Evolutionary conservation across 768 basidiomycete species (phyloP).

Genomic region (Scleroderma citrinum): DNA sequence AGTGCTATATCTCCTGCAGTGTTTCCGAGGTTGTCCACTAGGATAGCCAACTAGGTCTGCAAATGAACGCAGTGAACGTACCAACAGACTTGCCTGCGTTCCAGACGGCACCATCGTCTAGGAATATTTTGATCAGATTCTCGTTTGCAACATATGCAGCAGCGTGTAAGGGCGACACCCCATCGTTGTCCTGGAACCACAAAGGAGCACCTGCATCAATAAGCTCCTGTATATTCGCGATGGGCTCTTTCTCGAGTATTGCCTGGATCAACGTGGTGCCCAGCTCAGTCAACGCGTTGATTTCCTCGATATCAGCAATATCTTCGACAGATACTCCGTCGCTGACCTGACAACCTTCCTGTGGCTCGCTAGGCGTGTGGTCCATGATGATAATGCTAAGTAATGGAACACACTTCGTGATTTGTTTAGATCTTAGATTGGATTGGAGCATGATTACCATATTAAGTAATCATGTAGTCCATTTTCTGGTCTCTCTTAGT

Average conservation of each 20-base stretch:
- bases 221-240: constrained; percentile 40
- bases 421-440: too few relatives aligned
- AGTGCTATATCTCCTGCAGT: constrained; percentile 90
- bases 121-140: constrained; percentile 56
- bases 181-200: constrained; percentile 88
- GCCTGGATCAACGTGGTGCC: constrained; percentile 56
- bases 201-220: constrained; percentile 68
- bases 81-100: constrained; percentile 58
- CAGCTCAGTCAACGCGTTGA: constrained; percentile 43
- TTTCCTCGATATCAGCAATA: constrained; percentile 29
- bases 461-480: too few relatives aligned
- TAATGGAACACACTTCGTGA: too few relatives aligned
- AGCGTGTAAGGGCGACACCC: constrained; percentile 81
- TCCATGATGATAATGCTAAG: constrained; percentile 7
- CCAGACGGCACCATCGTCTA: constrained; percentile 88
- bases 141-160: constrained; percentile 70
- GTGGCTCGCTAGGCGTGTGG: neutral
- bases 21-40: constrained; percentile 72
- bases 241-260: constrained; percentile 46
- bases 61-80: neutral
- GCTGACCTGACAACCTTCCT: constrained; percentile 4
- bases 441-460: too few relatives aligned
- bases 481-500: too few relatives aligned
- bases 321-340: constrained; percentile 15
- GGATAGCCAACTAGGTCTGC: neutral